These are phyloP conservation scores for Letharia lupina DNA, from an alignment of 495 filamentous ascomycete genomes.

Conservation along the genomic window DNA sequence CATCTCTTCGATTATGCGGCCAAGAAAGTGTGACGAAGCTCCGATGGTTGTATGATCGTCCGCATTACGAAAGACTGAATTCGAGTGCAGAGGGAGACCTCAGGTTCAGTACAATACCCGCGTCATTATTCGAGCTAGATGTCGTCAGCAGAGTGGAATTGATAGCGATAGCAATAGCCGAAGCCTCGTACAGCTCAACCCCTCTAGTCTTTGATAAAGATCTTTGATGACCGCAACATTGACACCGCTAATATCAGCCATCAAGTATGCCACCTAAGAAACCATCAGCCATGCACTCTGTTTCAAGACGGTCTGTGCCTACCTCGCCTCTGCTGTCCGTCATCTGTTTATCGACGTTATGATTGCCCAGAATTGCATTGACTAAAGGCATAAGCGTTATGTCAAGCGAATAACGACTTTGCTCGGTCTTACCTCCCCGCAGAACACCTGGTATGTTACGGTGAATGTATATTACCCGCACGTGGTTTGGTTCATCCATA, in stretches of 20 bases:
- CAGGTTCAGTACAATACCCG: conserved; percentile 69
- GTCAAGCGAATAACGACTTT: background rate
- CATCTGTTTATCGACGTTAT: conserved; percentile 98
- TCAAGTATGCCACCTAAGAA: conserved; percentile 74
- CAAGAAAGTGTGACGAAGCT: background rate
- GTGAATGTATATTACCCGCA: conserved; percentile 92
- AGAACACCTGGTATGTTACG: conserved; percentile 92
- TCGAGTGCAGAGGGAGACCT: background rate
- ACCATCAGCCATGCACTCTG: conserved; percentile 1
- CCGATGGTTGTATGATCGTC: background rate
- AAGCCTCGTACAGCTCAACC: conserved; percentile 59
- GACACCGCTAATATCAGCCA: conserved; percentile 94
- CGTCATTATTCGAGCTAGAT: conserved; percentile 71
- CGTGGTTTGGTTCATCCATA: conserved; percentile 77
- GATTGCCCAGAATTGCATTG: conserved; percentile 84
- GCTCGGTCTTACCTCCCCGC: conserved; percentile 51
- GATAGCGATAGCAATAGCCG: conserved; percentile 2
- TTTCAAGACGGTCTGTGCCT: conserved; percentile 28
- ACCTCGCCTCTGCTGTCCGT: conserved; percentile 89
- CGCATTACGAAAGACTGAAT: background rate
- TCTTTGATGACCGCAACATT: conserved; percentile 72
- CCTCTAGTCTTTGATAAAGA: conserved; percentile 73
- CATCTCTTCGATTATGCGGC: background rate
- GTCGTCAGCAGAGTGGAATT: conserved; percentile 10
- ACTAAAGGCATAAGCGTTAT: conserved; percentile 41